Evolutionary conservation across 306 rosid genomes (phyloP), one percentile per base, ranked within the genome.

Genomic region (Fragaria ananassa): DNA sequence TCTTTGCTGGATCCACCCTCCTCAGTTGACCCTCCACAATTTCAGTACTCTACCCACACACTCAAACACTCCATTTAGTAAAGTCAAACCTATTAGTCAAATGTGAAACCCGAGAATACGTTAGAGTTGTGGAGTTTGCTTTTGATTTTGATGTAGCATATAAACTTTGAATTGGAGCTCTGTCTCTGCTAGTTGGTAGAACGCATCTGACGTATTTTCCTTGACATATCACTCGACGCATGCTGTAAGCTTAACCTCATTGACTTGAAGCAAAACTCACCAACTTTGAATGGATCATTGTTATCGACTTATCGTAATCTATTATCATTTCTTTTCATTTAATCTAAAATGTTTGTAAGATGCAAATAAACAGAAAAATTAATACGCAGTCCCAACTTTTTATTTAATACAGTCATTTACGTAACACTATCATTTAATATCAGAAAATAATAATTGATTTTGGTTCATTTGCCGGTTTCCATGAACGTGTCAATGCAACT

Each of bases 201-300:
- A 54, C 27, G 4, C 60, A 58, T 29, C 60, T 14, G 73, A 27
- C 15, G 44, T 17, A 41, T 39, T 17, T 8, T 69, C 13, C 18
- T 27, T 45, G 23, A 25, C 39, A 2, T 31, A 5, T 62, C 42
- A 29, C 42, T 31, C 31, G 5, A 12, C 4, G 2, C 37, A 58
- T 6, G 37, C 65, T 25, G 1, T 37, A 37, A 10, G 21, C 37
- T 21, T 27, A 4, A 37, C 41, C 7, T 5, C 41, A 5, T 37
- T 37, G 41, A 37, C 41, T 37, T 37, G 41, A 37, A 5, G 35
- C 35, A 31, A 31, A 31, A 31, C 8, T 42, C 45, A 70, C 74
- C 74, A 70, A 49, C 31, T 70, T 49, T 70, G 45, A 70, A 70
- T 27, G 53, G 17, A 70, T 47, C 60, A 47, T 5, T 46, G 31